These are phyloP conservation scores for Chalaropsis ovoidea DNA, from an alignment of 2,329 filamentous ascomycete genomes.

Conservation along the genomic window DNA sequence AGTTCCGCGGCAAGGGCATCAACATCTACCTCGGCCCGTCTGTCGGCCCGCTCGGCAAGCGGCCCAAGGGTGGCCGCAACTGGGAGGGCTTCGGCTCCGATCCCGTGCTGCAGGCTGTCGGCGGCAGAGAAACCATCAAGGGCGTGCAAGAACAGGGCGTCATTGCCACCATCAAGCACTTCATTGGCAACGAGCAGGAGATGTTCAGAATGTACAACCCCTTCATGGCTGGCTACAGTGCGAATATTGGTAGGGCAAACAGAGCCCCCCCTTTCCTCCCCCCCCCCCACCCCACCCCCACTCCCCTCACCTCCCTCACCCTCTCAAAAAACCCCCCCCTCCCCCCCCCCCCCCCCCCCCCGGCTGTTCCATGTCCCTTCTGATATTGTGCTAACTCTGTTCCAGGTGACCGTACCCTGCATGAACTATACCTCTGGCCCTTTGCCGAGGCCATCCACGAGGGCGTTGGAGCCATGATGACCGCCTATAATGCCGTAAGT, in stretches of 20 bases:
- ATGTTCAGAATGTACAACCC: slow-evolving; percentile 55
- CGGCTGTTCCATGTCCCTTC: background rate
- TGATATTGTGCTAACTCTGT: slow-evolving; percentile 14
- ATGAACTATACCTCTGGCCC: slow-evolving; percentile 78
- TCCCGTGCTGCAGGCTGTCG: slow-evolving; percentile 64
- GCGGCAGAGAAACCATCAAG: slow-evolving; percentile 65
- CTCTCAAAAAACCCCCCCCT: background rate
- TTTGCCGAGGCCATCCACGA: slow-evolving; percentile 72
- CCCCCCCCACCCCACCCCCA: too few species aligned
- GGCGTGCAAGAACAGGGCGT: slow-evolving; percentile 53
- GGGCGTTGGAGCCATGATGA: slow-evolving; percentile 81
- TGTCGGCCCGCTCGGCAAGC: slow-evolving; percentile 61
- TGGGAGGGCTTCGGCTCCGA: slow-evolving; percentile 69
- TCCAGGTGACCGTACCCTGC: slow-evolving; percentile 54
- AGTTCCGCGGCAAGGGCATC: slow-evolving; percentile 62
- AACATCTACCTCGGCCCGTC: slow-evolving; percentile 61
- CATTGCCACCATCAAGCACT: slow-evolving; percentile 48
- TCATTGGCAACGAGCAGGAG: slow-evolving; percentile 48
- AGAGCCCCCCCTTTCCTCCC: background rate
- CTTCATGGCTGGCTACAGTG: slow-evolving; percentile 47
- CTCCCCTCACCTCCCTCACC: too few species aligned
- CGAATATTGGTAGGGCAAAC: slow-evolving; percentile 57
- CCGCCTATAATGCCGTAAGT: slow-evolving; percentile 58
- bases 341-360: background rate
- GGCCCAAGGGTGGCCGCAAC: slow-evolving; percentile 60